These are phyloP conservation scores for Danielozyma ontarioensis DNA, from an alignment of 805 yeast genomes.

Conservation along the genomic window DNA sequence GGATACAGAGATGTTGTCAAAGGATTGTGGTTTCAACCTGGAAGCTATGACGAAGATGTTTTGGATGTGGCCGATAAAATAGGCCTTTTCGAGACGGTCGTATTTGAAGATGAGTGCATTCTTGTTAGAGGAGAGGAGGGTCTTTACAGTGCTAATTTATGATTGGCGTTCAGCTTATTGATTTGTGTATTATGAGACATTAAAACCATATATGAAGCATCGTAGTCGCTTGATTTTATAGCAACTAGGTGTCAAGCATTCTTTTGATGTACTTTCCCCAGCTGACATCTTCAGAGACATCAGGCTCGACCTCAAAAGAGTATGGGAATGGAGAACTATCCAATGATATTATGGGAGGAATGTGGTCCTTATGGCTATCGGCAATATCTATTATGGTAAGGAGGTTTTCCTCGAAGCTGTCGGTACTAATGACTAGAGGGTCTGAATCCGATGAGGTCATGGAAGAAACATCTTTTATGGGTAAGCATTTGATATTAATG, in stretches of 20 bases:
- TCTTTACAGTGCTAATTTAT: constrained; percentile 35
- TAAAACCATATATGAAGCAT: neutral
- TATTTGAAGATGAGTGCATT: constrained; percentile 60
- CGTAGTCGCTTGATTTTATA: neutral
- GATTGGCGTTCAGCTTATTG: too few species aligned
- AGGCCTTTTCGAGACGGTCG: constrained; percentile 27
- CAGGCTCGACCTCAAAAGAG: constrained; percentile 20
- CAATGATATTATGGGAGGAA: constrained; percentile 68
- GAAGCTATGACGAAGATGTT: constrained; percentile 55
- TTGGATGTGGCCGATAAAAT: constrained; percentile 36
- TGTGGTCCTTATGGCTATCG: constrained; percentile 56
- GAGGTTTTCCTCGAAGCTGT: constrained; percentile 37
- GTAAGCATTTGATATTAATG: constrained; percentile 44
- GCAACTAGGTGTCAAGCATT: constrained; percentile 13
- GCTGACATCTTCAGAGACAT: constrained; percentile 23
- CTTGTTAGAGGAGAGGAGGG: constrained; percentile 62
- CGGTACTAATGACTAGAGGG: constrained; percentile 29
- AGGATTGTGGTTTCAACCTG: constrained; percentile 83
- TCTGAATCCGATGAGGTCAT: constrained; percentile 5
- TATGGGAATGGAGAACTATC: constrained; percentile 63
- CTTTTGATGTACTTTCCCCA: constrained; percentile 33
- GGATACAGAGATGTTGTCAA: constrained; percentile 37
- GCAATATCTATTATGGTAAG: constrained; percentile 45
- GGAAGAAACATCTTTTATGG: too few species aligned
- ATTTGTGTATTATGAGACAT: neutral